Conservation (phyloP, 2,329 filamentous ascomycete genomes). For the Cladosporium cucumerinum region DNA sequence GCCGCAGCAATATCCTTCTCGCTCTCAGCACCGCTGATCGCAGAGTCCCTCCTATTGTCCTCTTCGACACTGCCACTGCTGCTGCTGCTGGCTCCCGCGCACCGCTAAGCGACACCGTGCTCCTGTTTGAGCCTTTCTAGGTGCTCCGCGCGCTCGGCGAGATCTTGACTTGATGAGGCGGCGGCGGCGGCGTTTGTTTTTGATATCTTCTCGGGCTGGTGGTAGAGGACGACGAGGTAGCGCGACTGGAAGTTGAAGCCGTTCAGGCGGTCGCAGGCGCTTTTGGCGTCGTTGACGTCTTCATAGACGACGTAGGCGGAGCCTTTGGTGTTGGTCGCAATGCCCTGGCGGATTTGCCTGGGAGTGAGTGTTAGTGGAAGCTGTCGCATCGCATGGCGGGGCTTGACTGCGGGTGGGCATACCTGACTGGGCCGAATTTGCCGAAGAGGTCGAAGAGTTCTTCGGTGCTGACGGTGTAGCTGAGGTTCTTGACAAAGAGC, state of each 20-base stretch:
- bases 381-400: constrained; percentile 33
- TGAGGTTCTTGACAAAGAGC: constrained; percentile 99
- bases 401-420: constrained; percentile 32
- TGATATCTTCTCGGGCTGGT: constrained; percentile 80
- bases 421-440: constrained; percentile 95
- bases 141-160: constrained; percentile 90
- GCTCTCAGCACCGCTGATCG: constrained; percentile 21
- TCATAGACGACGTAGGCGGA: constrained; percentile 99
- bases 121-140: constrained; percentile 97
- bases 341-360: constrained; percentile 97
- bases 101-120: constrained; percentile 87
- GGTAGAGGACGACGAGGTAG: constrained; percentile 86
- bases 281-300: constrained; percentile 98
- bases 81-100: constrained; percentile 30
- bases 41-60: constrained; percentile 30
- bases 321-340: constrained; percentile 94
- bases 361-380: constrained; percentile 16
- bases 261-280: constrained; percentile 98
- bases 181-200: constrained; percentile 43
- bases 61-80: constrained; percentile 13
- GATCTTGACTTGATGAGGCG: constrained; percentile 51
- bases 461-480: constrained; percentile 98
- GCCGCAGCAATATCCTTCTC: constrained; percentile 11
- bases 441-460: constrained; percentile 98
- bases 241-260: constrained; percentile 99